phyloP scores from a whole-genome alignment of 75 land plant genomes.

The Cupressus sempervirens region DNA sequence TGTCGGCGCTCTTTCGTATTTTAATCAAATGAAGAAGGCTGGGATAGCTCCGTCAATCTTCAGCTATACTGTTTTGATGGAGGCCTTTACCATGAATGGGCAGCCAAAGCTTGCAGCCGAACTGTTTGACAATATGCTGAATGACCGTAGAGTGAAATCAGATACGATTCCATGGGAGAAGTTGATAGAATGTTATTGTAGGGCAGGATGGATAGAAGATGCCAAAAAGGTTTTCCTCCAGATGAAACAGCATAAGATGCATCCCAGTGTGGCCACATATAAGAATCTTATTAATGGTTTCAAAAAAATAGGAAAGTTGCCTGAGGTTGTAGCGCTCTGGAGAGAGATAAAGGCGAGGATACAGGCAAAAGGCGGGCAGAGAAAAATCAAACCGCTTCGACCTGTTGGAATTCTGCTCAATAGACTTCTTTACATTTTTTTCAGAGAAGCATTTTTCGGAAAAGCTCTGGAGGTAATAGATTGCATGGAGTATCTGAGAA shows the following conservation, averaged over 20 bases:
- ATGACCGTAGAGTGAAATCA: constrained; percentile 64
- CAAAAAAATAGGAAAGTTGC: constrained; percentile 57
- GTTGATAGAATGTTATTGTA: constrained; percentile 76
- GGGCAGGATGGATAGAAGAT: constrained; percentile 60
- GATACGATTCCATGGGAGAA: constrained; percentile 86
- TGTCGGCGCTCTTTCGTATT: constrained; percentile 63
- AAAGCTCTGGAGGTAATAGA: constrained; percentile 89
- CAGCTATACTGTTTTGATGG: constrained; percentile 93
- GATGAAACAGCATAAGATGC: constrained; percentile 70
- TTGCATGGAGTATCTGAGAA: constrained; percentile 91
- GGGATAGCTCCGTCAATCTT: constrained; percentile 78
- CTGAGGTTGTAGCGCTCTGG: constrained; percentile 84
- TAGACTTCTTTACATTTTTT: constrained; percentile 73
- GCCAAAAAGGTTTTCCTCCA: constrained; percentile 55
- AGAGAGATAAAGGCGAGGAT: constrained; percentile 83
- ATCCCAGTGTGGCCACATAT: constrained; percentile 76
- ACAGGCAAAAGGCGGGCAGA: constrained; percentile 15
- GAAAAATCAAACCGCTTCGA: constrained; percentile 31
- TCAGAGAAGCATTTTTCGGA: constrained; percentile 79
- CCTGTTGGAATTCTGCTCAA: constrained; percentile 83
- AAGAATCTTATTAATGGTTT: constrained; percentile 79
- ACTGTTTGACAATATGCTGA: constrained; percentile 81
- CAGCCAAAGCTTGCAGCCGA: constrained; percentile 74
- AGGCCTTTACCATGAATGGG: constrained; percentile 72
- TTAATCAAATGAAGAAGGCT: constrained; percentile 72